phyloP scores from a whole-genome alignment of 2,329 filamentous ascomycete species.

The Xylaria sp. region DNA sequence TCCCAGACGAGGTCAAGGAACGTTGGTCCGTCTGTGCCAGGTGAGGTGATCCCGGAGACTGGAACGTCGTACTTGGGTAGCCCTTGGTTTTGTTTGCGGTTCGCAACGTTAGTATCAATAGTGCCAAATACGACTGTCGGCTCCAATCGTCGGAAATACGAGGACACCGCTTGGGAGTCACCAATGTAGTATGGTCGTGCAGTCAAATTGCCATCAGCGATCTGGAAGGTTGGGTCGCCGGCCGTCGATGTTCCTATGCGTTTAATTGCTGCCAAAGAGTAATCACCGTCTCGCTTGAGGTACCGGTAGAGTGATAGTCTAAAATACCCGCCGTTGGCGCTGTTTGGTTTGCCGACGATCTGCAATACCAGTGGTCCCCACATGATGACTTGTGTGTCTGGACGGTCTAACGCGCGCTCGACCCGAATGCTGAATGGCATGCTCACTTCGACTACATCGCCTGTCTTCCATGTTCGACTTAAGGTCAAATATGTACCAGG shows the following conservation, averaged over 20 bases:
- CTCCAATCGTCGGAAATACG: conserved; percentile 50
- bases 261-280: conserved; percentile 43
- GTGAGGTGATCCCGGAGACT: conserved; percentile 46
- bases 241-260: conserved; percentile 37
- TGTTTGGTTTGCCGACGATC: conserved; percentile 44
- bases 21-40: conserved; percentile 49
- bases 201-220: conserved; percentile 34
- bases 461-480: conserved; percentile 46
- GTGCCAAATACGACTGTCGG: conserved; percentile 47
- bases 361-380: conserved; percentile 50
- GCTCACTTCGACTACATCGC: conserved; percentile 47
- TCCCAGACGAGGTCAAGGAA: conserved; percentile 51
- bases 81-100: conserved; percentile 48
- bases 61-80: conserved; percentile 49
- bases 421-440: conserved; percentile 50
- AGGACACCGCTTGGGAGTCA: conserved; percentile 46
- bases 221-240: conserved; percentile 47
- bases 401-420: conserved; percentile 49
- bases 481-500: conserved; percentile 49
- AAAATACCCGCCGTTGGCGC: conserved; percentile 41
- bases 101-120: conserved; percentile 45
- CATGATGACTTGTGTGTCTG: conserved; percentile 50
- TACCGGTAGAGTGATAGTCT: conserved; percentile 48
- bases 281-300: conserved; percentile 50
- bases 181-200: conserved; percentile 49